Percentiles rank a stretch among this genome's conserved stretches.
Conservation (phyloP, 768 basidiomycete species). For the Lentinus brumalis region DNA sequence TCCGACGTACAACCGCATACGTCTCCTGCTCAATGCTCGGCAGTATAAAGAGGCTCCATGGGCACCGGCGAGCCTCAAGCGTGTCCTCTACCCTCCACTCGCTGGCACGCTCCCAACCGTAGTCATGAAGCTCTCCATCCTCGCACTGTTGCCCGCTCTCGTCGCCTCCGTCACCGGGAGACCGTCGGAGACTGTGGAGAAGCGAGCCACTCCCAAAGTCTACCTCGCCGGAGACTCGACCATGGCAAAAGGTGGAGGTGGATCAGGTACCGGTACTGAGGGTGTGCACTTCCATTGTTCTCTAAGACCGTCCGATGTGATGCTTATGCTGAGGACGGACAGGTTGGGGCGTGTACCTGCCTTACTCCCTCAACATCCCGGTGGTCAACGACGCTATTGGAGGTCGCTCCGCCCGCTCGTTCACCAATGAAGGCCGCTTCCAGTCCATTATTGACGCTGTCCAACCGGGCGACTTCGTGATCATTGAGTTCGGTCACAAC, state of each 20-base stretch:
- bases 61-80: not conserved
- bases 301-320: not conserved
- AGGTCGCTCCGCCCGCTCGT: conserved; percentile 49
- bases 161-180: not conserved
- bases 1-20: not conserved
- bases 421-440: conserved; percentile 50
- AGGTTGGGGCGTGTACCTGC: conserved; percentile 47
- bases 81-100: not conserved
- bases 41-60: not conserved
- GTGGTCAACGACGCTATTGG: conserved; percentile 50
- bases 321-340: not conserved
- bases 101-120: too few relatives aligned
- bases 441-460: conserved; percentile 41
- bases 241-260: conserved; percentile 25
- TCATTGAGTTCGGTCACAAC: conserved; percentile 54
- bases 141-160: not conserved
- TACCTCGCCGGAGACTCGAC: conserved; percentile 30
- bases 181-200: not conserved
- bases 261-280: conserved; percentile 11
- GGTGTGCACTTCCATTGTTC: not conserved
- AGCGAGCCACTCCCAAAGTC: conserved; percentile 16
- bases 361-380: conserved; percentile 42
- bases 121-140: not conserved
- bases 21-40: not conserved
- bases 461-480: conserved; percentile 28